Evolutionary conservation across 1,284 basidiomycete species (phyloP).

Genomic region (Serendipita sp.): DNA sequence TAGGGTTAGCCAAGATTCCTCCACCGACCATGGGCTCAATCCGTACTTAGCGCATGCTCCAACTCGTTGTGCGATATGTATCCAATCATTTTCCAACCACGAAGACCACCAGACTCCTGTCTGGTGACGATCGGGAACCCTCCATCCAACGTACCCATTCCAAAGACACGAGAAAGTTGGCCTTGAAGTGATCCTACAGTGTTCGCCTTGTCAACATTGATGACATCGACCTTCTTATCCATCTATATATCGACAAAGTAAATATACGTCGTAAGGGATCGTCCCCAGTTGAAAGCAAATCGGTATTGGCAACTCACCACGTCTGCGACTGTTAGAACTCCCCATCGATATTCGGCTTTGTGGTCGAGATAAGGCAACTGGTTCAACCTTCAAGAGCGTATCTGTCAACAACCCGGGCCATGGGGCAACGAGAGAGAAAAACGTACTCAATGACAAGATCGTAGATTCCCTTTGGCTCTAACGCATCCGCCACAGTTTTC

Average conservation of each 20-base stretch:
- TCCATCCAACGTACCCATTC: conserved; percentile 57
- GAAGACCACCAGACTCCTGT: conserved; percentile 27
- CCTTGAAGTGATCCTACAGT: conserved; percentile 58
- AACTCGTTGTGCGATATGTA: conserved; percentile 88
- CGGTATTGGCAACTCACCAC: conserved; percentile 35
- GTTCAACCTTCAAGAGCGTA: conserved; percentile 30
- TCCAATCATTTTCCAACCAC: conserved; percentile 62
- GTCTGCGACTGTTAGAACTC: conserved; percentile 54
- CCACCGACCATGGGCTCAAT: not conserved
- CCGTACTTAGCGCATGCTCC: conserved; percentile 77
- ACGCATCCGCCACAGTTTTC: conserved; percentile 82
- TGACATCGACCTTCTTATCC: conserved; percentile 47
- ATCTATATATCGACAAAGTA: conserved; percentile 28
- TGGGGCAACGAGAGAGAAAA: not conserved
- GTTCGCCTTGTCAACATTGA: conserved; percentile 52
- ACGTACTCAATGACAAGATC: conserved; percentile 80
- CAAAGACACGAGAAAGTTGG: conserved; percentile 45
- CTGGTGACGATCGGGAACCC: conserved; percentile 73
- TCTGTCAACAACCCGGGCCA: not conserved
- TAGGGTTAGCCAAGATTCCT: not conserved
- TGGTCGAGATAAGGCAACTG: conserved; percentile 84
- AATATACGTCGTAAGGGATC: conserved; percentile 10
- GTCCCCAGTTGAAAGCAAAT: conserved; percentile 14
- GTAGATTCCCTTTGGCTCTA: conserved; percentile 91
- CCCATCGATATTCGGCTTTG: conserved; percentile 83